Base-by-base conservation (phyloP, 257 asterid genomes). In the Nicotiana sylvestris region DNA sequence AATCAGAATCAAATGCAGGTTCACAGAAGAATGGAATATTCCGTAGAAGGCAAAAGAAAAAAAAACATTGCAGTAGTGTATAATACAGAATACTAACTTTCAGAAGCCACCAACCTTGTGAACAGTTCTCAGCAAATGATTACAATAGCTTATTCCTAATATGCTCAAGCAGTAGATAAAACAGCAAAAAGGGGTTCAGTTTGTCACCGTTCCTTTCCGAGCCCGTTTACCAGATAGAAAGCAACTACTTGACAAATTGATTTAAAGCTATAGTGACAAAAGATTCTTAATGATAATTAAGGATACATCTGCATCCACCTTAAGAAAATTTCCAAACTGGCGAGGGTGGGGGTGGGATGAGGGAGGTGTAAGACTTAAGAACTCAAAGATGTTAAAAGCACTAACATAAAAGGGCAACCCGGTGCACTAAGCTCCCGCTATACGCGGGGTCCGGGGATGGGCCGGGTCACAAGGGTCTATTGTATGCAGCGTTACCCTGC, bases 401-500 rank as follows among this genome's bases (percentile, higher is more conserved):
- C 13, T n/a, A 49, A 35, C 39, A 35, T 5, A 1, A 35, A 35
- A 35, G 39, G 6, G 6, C 39, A 35, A 5, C 39, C 39, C 6
- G 6, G 6, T 35, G 39, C 39, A 35, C 6, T 35, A 35, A 35
- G 39, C 39, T 35, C 6, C 6, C 39, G 39, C 39, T 35, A 35
- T 35, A 5, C 6, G 0, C 6, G 39, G 39, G 6, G 39, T 35
- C 7, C 0, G 43, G 2, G 1, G 7, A 5, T 4, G 7, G 7
- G 7, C 7, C 7, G 1, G 1, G 0, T 1, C 7, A 5, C 43
- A 37, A 37, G 43, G 7, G 43, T 37, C 7, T 5, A 37, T 1
- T 37, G 7, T 5, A 5, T 37, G 7, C 7, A 5, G 0, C 8
- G 1, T 37, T 5, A 0, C 0, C 1, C 7, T 5, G 7, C 7